phyloP scores from a whole-genome alignment of 1,139 yeast genomes.

The Sugiyamaella castrensis region DNA sequence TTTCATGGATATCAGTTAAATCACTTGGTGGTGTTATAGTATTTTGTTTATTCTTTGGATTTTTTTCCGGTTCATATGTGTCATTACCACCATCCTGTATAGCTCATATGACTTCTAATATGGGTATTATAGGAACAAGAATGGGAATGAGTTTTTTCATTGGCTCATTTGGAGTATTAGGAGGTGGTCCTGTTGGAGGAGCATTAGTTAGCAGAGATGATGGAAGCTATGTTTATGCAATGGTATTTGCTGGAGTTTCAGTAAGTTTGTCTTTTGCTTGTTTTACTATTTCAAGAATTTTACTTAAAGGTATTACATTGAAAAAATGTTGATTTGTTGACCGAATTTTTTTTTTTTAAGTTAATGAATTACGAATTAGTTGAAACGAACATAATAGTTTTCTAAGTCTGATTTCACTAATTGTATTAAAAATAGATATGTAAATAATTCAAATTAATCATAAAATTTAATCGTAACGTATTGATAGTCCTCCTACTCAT shows the following conservation, averaged over 20 bases:
- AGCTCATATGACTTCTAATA: constrained; percentile 50
- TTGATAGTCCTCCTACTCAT: background rate
- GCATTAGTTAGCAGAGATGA: constrained; percentile 36
- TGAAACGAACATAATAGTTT: too few species aligned
- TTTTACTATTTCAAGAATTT: constrained; percentile 60
- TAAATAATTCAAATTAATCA: too few species aligned
- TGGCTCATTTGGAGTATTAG: constrained; percentile 50
- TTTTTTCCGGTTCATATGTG: constrained; percentile 45
- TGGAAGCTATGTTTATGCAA: constrained; percentile 22
- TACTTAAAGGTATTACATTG: constrained; percentile 4
- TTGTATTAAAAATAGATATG: too few species aligned
- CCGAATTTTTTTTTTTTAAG: too few species aligned
- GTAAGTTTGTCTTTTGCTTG: constrained; percentile 37
- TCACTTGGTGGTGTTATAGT: constrained; percentile 44
- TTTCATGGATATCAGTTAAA: constrained; percentile 43
- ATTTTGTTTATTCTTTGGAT: constrained; percentile 47
- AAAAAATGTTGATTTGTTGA: constrained; percentile 1
- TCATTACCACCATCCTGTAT: constrained; percentile 43
- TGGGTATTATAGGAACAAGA: constrained; percentile 40
- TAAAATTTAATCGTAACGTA: too few species aligned
- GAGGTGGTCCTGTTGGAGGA: constrained; percentile 53
- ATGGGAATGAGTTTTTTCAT: constrained; percentile 60
- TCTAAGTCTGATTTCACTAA: too few species aligned
- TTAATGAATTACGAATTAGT: too few species aligned
- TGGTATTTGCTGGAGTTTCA: constrained; percentile 21